Evolutionary conservation across 2,329 filamentous ascomycete genomes (phyloP).

Genomic region (Sclerotinia glacialis): DNA sequence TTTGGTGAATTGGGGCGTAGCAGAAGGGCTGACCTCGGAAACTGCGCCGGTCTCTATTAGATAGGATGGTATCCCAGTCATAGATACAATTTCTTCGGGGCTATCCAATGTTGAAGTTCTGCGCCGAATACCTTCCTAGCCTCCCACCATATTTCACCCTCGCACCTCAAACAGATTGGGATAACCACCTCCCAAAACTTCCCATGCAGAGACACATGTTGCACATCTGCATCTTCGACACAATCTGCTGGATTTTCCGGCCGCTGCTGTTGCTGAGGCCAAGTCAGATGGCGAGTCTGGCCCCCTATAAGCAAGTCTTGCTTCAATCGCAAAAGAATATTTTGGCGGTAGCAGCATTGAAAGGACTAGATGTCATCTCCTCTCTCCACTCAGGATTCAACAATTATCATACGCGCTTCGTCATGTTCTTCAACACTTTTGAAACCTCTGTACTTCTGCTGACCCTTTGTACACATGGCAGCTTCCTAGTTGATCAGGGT

Average conservation of each 20-base stretch:
- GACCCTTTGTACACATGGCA: background rate
- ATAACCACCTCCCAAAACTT: background rate
- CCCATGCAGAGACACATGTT: constrained; percentile 10
- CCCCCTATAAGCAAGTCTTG: constrained; percentile 9
- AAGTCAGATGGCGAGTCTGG: background rate
- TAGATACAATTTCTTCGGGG: too few species aligned
- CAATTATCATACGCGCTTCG: background rate
- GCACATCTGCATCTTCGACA: constrained; percentile 9
- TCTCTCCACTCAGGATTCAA: constrained; percentile 1
- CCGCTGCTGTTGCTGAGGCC: background rate
- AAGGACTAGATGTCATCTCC: background rate
- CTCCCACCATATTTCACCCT: constrained; percentile 4
- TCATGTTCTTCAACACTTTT: constrained; percentile 7
- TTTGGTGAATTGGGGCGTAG: too few species aligned
- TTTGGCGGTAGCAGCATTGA: background rate
- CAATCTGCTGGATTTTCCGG: background rate
- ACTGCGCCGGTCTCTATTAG: too few species aligned
- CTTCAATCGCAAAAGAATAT: background rate
- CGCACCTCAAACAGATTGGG: background rate
- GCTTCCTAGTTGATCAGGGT: background rate
- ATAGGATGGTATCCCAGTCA: too few species aligned
- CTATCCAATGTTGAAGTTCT: too few species aligned
- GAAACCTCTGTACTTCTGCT: background rate
- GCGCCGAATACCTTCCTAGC: constrained; percentile 3
- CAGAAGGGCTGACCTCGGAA: too few species aligned